phyloP scores from a whole-genome alignment of 805 yeast species.

The Lipomyces yamanashiensis region DNA sequence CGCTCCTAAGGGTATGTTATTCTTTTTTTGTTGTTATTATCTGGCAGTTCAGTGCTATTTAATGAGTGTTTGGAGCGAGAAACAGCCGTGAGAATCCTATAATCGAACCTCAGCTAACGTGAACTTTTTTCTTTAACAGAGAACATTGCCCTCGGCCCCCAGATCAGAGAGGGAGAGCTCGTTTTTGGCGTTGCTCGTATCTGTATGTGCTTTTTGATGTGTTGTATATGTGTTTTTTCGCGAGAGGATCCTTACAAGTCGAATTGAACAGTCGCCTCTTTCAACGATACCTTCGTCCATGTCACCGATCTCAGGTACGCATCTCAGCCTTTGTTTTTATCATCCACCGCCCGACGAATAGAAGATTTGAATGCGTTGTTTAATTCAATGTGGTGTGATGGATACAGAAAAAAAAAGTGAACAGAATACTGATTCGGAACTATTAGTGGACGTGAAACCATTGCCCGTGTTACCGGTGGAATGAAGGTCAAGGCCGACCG shows the following conservation, averaged over 20 bases:
- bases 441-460: conserved; percentile 96
- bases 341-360: background rate
- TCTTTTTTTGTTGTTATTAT: background rate
- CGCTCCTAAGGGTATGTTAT: conserved; percentile 27
- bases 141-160: conserved; percentile 70
- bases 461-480: conserved; percentile 99
- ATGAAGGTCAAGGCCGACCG: conserved; percentile 99
- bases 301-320: conserved; percentile 78
- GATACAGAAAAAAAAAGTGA: background rate
- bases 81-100: background rate
- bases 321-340: background rate
- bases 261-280: conserved; percentile 69
- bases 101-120: conserved; percentile 5
- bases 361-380: background rate
- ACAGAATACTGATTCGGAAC: background rate
- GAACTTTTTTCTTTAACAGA: conserved; percentile 38
- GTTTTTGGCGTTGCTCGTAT: conserved; percentile 99
- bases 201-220: conserved; percentile 47
- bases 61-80: background rate
- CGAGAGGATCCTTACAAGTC: background rate
- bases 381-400: background rate
- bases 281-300: conserved; percentile 99
- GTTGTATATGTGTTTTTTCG: background rate
- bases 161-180: conserved; percentile 96
- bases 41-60: background rate